phyloP scores from a whole-genome alignment of 768 basidiomycete genomes.

The Lyophyllum shimeji region DNA sequence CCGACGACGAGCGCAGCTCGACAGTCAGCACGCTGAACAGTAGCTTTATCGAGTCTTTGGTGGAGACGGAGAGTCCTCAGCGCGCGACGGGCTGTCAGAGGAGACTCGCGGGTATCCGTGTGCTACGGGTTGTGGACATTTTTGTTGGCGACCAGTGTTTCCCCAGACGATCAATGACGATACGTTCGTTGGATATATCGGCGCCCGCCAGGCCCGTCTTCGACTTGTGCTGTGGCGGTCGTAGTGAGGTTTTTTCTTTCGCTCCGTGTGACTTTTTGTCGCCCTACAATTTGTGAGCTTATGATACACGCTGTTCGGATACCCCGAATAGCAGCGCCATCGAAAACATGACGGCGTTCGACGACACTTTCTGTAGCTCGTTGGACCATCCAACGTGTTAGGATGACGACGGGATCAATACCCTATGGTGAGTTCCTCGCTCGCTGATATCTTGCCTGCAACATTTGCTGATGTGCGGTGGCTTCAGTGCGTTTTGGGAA shows the following conservation, averaged over 20 bases:
- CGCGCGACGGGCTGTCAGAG: slow-evolving; percentile 7
- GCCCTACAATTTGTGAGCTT: neutral
- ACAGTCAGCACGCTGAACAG: slow-evolving; percentile 18
- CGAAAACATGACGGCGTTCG: neutral
- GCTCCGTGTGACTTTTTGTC: neutral
- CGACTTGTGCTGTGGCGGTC: neutral
- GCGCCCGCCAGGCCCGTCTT: neutral
- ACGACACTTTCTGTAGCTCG: neutral
- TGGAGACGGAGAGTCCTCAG: slow-evolving; percentile 18
- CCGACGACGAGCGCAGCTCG: slow-evolving; percentile 27
- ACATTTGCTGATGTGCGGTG: too few species aligned
- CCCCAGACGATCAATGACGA: slow-evolving; percentile 11
- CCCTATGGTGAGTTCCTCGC: neutral
- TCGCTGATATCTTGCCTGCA: too few species aligned
- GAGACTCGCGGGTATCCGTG: slow-evolving; percentile 60
- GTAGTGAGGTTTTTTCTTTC: too few species aligned
- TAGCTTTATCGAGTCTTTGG: slow-evolving; percentile 19
- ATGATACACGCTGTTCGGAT: neutral
- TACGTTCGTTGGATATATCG: neutral
- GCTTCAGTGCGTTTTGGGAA: neutral
- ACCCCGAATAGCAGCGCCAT: neutral
- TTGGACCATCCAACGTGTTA: neutral
- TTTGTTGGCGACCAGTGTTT: slow-evolving; percentile 58
- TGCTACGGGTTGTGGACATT: slow-evolving; percentile 81
- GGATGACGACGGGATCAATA: neutral